Evolutionary conservation across 257 asterid species (phyloP).

Genomic region (Lithospermum erythrorhizon): DNA sequence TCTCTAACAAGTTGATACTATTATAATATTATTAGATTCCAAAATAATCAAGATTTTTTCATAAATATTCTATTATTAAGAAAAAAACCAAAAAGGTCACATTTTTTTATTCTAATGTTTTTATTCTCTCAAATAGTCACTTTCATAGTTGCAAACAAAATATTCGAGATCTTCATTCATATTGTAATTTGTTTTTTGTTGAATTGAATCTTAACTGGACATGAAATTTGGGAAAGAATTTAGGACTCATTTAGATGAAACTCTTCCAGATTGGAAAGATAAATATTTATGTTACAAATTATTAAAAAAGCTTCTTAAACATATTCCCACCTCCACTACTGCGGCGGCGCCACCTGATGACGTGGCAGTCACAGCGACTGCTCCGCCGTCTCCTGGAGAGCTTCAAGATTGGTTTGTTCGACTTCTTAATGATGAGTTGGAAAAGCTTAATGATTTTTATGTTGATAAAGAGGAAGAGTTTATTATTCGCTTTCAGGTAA

Average conservation of each 20-base stretch:
- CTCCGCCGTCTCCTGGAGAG: slow-evolving; percentile 23
- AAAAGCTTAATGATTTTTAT: slow-evolving; percentile 89
- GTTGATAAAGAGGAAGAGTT: slow-evolving; percentile 93
- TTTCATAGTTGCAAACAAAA: too few relatives aligned
- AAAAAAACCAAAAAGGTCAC: too few relatives aligned
- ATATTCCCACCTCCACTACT: slow-evolving; percentile 19
- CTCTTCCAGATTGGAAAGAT: slow-evolving; percentile 93
- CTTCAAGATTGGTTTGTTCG: slow-evolving; percentile 63
- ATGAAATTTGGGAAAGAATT: slow-evolving; percentile 92
- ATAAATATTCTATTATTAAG: too few relatives aligned
- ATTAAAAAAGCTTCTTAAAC: slow-evolving; percentile 75
- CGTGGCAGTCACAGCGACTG: slow-evolving; percentile 19
- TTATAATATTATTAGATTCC: too few relatives aligned
- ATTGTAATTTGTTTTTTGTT: neutral
- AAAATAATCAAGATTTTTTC: too few relatives aligned
- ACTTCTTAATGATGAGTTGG: slow-evolving; percentile 56
- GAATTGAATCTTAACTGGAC: neutral
- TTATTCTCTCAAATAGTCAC: too few relatives aligned
- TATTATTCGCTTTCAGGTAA: slow-evolving; percentile 77
- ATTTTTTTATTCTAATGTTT: too few relatives aligned
- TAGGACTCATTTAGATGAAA: slow-evolving; percentile 54
- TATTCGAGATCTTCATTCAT: neutral
- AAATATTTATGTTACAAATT: slow-evolving; percentile 72
- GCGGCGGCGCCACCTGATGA: slow-evolving; percentile 8
- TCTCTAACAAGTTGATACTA: too few relatives aligned